phyloP scores from a whole-genome alignment of 257 asterid species.

The Przewalskia tangutica region DNA sequence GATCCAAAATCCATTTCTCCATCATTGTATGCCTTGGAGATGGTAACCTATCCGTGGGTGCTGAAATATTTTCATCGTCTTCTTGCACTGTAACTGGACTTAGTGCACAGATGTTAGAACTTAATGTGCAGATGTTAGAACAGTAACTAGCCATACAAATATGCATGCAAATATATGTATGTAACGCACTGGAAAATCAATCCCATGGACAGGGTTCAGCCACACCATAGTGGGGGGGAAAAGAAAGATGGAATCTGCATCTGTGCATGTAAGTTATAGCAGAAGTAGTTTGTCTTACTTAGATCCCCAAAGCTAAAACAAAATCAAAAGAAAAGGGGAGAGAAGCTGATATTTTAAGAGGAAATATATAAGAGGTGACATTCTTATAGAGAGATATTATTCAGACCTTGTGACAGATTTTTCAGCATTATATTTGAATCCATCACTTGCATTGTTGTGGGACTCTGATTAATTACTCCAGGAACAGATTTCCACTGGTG shows the following conservation, averaged over 20 bases:
- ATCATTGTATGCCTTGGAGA: constrained; percentile 69
- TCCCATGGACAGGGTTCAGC: neutral
- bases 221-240: neutral
- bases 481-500: constrained; percentile 76
- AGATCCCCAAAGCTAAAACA: constrained; percentile 16
- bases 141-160: neutral
- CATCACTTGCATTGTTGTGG: constrained; percentile 30
- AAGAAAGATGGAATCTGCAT: neutral
- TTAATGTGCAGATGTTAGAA: neutral
- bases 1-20: constrained; percentile 70
- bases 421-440: constrained; percentile 31
- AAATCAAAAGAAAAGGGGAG: neutral
- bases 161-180: neutral
- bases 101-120: neutral
- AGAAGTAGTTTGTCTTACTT: neutral
- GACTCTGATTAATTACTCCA: constrained; percentile 49
- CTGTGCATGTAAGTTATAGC: neutral
- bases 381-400: neutral
- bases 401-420: constrained; percentile 32
- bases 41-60: constrained; percentile 45
- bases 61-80: constrained; percentile 52
- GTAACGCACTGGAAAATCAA: neutral
- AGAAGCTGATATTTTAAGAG: neutral
- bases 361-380: neutral
- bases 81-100: constrained; percentile 25